Percentiles rank a stretch among this genome's conserved stretches.
Evolutionary conservation across 164 flowering plant species (phyloP).

Genomic region (Stephania cephalantha): DNA sequence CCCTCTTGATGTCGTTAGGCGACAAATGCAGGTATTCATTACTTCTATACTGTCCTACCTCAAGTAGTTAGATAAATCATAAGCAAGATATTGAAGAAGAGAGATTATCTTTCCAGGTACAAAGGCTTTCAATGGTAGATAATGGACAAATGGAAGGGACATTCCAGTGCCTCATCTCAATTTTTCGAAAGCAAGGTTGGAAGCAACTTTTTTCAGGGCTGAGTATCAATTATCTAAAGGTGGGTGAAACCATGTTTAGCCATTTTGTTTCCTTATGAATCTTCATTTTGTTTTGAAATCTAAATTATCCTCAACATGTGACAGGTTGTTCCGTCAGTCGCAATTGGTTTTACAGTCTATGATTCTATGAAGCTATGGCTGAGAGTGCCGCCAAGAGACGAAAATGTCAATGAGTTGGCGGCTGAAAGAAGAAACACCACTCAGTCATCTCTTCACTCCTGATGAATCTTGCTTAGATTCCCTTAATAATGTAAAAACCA

Average conservation of each 20-base stretch:
- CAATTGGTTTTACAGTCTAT: conserved; percentile 93
- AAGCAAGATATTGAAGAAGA: background rate
- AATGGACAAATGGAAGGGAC: conserved; percentile 57
- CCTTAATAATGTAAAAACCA: conserved; percentile 1
- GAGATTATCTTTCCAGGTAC: conserved; percentile 43
- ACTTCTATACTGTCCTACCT: background rate
- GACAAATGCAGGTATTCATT: conserved; percentile 87
- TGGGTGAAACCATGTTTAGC: conserved; percentile 1
- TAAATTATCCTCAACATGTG: background rate
- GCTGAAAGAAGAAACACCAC: conserved; percentile 32
- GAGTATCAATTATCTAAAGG: conserved; percentile 93
- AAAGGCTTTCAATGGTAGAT: conserved; percentile 36
- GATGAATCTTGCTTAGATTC: background rate
- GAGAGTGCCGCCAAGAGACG: conserved; percentile 78
- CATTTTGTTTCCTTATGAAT: background rate
- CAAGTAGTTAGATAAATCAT: background rate
- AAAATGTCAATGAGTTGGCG: conserved; percentile 32
- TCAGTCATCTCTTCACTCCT: conserved; percentile 39
- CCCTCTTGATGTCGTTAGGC: conserved; percentile 95
- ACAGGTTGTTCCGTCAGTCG: conserved; percentile 98
- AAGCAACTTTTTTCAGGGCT: conserved; percentile 92
- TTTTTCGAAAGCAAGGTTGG: conserved; percentile 75
- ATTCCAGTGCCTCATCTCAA: conserved; percentile 50
- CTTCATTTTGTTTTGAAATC: background rate
- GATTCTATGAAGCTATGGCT: conserved; percentile 73